Base-by-base conservation (phyloP, 805 yeast species). In the Lipomyces yamanashiensis region DNA sequence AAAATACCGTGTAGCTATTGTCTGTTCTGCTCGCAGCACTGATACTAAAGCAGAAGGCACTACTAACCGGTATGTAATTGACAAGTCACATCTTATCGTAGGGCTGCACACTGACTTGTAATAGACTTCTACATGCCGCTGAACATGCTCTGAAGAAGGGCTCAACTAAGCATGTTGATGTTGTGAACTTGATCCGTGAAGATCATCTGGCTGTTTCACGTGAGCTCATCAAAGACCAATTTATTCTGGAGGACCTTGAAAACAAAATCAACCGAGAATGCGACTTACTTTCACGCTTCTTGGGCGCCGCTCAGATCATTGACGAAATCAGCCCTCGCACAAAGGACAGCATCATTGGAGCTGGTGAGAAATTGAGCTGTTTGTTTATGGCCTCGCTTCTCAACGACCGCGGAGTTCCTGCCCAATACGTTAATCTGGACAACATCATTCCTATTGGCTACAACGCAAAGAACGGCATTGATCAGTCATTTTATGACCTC, bases 41-140 rank as follows among this genome's bases (percentile, higher is more conserved):
- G 83, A 89, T 66, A 88, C 96, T 45, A 95, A 95, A 74, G 85
- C 90, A 23, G 97, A 93, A 75, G 99, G 99, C 57, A 95, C 99
- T 51, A 95, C 99, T 5, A 88, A 96, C 2, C 79, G 70, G 69
- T 65, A 45, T 15, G 67, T 28, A 3, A 12, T n/a, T 44, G 17
- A 33, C 36, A 8, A 23, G 3, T 10, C 7, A 10, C 15, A 13
- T 39, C 21, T n/a, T 8, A 3, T 23, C 21, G 10, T 8, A 9
- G 17, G n/a, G 19, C 39, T 10, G 28, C 9, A 15, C 17, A 55
- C 15, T 28, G 43, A 19, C 40, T 6, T n/a, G 17, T 15, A 8
- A 6, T 17, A 67, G 98, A 68, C 80, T 95, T 28, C 76, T 95
- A 47, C 77, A 82, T 49, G 90, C 98, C n/a, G 93, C 97, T 17